Evolutionary conservation across 176 grass and related monocot genomes (phyloP), one percentile per base, ranked within the genome.

Genomic region (Raddia distichophylla): DNA sequence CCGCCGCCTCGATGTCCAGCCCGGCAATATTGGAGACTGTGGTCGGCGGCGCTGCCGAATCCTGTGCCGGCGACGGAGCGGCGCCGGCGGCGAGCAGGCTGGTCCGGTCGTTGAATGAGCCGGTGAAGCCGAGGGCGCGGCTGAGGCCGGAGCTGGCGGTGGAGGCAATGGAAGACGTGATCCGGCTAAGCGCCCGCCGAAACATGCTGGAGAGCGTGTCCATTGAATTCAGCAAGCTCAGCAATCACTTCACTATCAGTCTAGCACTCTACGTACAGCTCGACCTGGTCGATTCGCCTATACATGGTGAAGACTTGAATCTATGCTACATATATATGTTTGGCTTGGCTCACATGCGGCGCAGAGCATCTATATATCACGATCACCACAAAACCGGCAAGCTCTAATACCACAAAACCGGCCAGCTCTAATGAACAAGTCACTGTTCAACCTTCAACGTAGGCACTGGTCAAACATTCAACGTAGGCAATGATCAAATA

Each of bases 91-190:
- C 60, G 52, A 84, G 82, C 10, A 84, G 82, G 16, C 82, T 59
- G 53, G 73, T 84, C 27, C 43, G 42, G 22, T 59, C 27, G 51
- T 77, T 77, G 82, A 84, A 84, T 27, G 82, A 84, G 52, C 44
- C 53, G 10, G 82, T 69, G 43, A 77, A 58, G 51, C 52, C 69
- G 63, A 76, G 50, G 15, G 60, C 22, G 17, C 64, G 63, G 40
- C 6, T 52, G 69, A 53, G 11, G 49, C 82, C 5, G 52, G n/a
- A 50, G 51, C 3, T 11, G 8, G 27, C 49, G 16, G 50, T 68
- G 63, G 73, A 84, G 20, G 64, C 32, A 1, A 84, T 10, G 74
- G 54, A 67, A 37, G 78, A 63, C 12, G 46, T 51, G 69, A 82
- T 17, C 32, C 55, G 14, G 54, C 9, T 7, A 33, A 81, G 66